Base-by-base conservation (phyloP, 78 protist species). In the Dictyostelium citrinum region DNA sequence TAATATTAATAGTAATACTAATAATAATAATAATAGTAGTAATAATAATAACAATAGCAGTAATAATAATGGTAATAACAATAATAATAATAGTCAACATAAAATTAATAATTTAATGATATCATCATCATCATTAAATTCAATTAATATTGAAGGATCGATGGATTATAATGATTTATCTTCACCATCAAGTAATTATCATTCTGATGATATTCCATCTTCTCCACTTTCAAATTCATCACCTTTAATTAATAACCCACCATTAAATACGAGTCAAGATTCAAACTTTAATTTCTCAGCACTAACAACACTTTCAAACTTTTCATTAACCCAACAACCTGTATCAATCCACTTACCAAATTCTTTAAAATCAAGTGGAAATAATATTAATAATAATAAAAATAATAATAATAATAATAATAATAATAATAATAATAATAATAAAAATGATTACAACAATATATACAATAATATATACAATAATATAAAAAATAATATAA, bases 131-230 rank as follows among this genome's bases (percentile, higher is more conserved):
- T 16, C n/a, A n/a, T 33, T 12, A 1, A 76, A 76, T 76, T 41
- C 45, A 49, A 49, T 78, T 1, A 14, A 51, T 31, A 78, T 22
- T 78, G 41, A 78, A 35, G 16, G 33, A 60, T 51, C 29, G 33
- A 41, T 29, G 45, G 43, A 43, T 27, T 79, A 79, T 61, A 20
- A 81, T n/a, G 79, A 82, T 35, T 41, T 64, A 27, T 64, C 88
- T 3, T 82, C 88, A 64, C 77, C 88, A 82, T 64, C 77, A 27
- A 35, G 60, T 11, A 49, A 81, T 81, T 58, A 49, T 58, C 51
- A 82, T 64, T 80, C 84, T 2, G 70, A 49, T 58, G 84, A 55
- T 80, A 29, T 22, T 1, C 43, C 68, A 41, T 46, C 83, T 16
- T 78, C 84, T 55, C 46, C 84, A 31, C 58, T 41, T 41, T n/a